Evolutionary conservation across 2,329 filamentous ascomycete species (phyloP), one percentile per base, ranked within the genome.

Genomic region (Endocalyx cinctus): DNA sequence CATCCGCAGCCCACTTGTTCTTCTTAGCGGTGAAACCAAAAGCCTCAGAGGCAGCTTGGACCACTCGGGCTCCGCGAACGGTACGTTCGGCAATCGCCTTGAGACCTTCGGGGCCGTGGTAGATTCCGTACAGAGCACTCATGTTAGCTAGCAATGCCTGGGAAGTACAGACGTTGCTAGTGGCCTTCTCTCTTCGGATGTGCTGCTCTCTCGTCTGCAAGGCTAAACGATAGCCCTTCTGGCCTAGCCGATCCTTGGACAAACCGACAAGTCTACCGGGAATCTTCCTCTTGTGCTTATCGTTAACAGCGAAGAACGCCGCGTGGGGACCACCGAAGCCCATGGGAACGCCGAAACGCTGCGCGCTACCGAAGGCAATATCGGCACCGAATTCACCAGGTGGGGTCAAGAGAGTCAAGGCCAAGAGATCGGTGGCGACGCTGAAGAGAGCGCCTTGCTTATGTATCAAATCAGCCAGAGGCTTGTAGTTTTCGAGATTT

Each of bases 81-180:
- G 85, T 76, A 44, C 82, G 78, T 57, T 89, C 76, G 1, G 90
- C 89, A 55, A 96, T 96, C 11, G 78, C 74, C 62, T 80, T 87
- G 31, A 97, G 66, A 13, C 89, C 88, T 34, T 79, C 63, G 1
- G 90, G 90, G 4, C 90, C 90, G 57, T 97, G 90, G 60, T 96
- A 97, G 34, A 96, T 73, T 33, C 88, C 89, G 56, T 95, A 97
- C 67, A 96, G 83, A 34, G 89, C 87, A 48, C 80, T 90, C 87
- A 96, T 96, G 61, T 97, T 97, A 23, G 90, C 90, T 32, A 96
- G 70, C 17, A 97, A 68, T 7, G 90, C 90, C 63, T 97, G 90
- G 2, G 90, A 89, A 2, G 90, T 97, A 67, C 90, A 97, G 39
- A 96, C 89, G 56, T 97, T 97, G 69, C 88, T 95, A 2, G 90